Evolutionary conservation across 495 filamentous ascomycete species (phyloP).

Genomic region (Apodospora peruviana): DNA sequence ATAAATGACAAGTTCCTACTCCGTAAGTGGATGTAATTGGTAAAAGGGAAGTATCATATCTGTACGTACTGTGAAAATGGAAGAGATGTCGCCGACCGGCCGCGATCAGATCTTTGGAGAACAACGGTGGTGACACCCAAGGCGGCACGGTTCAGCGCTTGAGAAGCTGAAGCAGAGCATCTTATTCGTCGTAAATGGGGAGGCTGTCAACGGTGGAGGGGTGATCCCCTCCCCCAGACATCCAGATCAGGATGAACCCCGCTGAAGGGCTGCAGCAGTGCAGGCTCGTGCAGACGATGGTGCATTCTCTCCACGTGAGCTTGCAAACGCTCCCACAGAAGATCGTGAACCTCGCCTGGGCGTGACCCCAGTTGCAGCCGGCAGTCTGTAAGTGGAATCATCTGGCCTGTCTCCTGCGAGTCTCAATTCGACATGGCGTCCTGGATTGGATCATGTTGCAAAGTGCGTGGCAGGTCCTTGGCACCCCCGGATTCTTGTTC

Average conservation of each 20-base stretch:
- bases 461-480: too few relatives aligned
- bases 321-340: slow-evolving; percentile 11
- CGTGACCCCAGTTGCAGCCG: neutral
- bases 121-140: neutral
- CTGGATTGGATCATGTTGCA: too few relatives aligned
- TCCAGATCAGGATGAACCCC: slow-evolving; percentile 7
- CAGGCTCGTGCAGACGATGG: slow-evolving; percentile 8
- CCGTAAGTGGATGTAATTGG: too few relatives aligned
- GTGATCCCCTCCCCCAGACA: neutral
- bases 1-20: too few relatives aligned
- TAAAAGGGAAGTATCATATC: too few relatives aligned
- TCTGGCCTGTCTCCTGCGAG: too few relatives aligned
- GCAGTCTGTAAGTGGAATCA: neutral
- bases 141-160: neutral
- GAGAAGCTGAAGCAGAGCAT: too few relatives aligned
- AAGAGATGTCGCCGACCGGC: too few relatives aligned
- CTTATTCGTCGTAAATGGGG: neutral
- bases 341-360: slow-evolving; percentile 6
- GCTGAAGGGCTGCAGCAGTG: slow-evolving; percentile 10
- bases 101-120: too few relatives aligned
- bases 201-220: neutral
- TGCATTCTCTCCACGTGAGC: slow-evolving; percentile 7
- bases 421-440: neutral
- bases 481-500: too few relatives aligned
- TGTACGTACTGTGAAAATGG: too few relatives aligned